Conservation (phyloP, 352 stramenopile genomes). For the Stephanocyclus meneghinianus region DNA sequence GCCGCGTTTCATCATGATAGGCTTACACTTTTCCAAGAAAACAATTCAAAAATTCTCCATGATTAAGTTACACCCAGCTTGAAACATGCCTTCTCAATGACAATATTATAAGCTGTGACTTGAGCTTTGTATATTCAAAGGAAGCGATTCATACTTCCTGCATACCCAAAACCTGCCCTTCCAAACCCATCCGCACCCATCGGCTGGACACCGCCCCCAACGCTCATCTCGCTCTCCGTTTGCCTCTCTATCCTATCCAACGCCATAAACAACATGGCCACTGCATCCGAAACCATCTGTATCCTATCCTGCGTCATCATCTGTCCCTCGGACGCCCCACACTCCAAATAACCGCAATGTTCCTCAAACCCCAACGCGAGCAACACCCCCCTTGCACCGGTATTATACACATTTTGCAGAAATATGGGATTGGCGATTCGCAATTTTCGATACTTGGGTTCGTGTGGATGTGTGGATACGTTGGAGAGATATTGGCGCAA, state of each 20-base stretch:
- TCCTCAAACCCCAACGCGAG: slow-evolving; percentile 71
- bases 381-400: slow-evolving; percentile 58
- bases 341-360: slow-evolving; percentile 50
- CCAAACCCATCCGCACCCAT: slow-evolving; percentile 14
- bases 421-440: slow-evolving; percentile 57
- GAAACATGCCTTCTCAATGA: too few relatives aligned
- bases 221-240: not conserved
- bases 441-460: slow-evolving; percentile 66
- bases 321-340: slow-evolving; percentile 25
- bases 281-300: slow-evolving; percentile 38
- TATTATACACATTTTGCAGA: slow-evolving; percentile 55
- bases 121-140: not conserved
- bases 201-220: not conserved
- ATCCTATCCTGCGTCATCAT: slow-evolving; percentile 34
- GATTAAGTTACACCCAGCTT: too few relatives aligned
- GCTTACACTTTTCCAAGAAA: too few relatives aligned
- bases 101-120: too few relatives aligned
- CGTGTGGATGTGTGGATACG: slow-evolving; percentile 53
- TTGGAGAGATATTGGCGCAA: slow-evolving; percentile 69
- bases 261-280: not conserved
- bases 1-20: too few relatives aligned
- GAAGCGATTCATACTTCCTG: slow-evolving; percentile 10
- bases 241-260: slow-evolving; percentile 13
- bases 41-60: not conserved
- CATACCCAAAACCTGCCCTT: slow-evolving; percentile 12